These are phyloP conservation scores for Ganoderma sinense DNA, from an alignment of 1,284 basidiomycete genomes.

Conservation along the genomic window DNA sequence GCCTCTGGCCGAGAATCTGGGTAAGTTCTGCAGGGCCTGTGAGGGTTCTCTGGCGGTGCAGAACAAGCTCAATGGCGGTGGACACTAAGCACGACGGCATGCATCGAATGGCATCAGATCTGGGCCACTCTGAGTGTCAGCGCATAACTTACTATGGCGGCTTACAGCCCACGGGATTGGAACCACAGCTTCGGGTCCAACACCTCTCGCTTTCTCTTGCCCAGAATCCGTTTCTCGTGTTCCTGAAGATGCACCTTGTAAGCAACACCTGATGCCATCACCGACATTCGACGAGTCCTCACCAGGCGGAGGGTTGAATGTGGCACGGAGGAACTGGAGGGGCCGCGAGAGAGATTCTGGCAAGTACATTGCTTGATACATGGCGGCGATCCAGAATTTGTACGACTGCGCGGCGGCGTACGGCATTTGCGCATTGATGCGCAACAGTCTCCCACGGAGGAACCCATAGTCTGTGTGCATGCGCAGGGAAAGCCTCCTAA, in stretches of 20 bases:
- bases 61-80: not conserved
- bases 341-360: not conserved
- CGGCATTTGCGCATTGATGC: not conserved
- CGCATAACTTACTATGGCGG: not conserved
- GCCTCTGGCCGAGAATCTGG: too few relatives aligned
- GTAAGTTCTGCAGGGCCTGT: too few relatives aligned
- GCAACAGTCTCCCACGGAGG: not conserved
- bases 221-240: not conserved
- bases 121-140: too few relatives aligned
- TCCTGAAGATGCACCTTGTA: not conserved
- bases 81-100: not conserved
- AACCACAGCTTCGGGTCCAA: not conserved
- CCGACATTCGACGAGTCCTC: not conserved
- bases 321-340: not conserved
- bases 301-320: not conserved
- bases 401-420: not conserved
- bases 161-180: not conserved
- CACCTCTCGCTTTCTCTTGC: not conserved
- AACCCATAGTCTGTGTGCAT: not conserved
- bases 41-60: not conserved
- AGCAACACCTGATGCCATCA: not conserved
- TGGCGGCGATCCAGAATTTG: not conserved
- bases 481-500: not conserved
- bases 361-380: constrained; percentile 8
- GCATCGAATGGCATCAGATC: too few relatives aligned